Evolutionary conservation across 1,284 basidiomycete species (phyloP), one percentile per base, ranked within the genome.

Genomic region (Coriolopsis trogii): DNA sequence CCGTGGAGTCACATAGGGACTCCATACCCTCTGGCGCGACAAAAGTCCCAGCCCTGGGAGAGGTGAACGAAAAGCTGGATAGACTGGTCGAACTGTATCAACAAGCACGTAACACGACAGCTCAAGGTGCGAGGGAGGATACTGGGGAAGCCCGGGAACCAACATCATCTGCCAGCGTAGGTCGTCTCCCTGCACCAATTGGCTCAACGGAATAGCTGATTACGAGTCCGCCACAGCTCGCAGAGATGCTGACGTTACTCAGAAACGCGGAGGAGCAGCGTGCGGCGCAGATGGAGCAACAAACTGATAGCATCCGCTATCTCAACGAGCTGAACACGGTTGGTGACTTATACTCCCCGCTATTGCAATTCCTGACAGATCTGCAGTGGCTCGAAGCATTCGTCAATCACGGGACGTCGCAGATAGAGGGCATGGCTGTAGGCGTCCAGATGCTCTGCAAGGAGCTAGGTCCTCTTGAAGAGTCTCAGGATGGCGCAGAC

Each of bases 341-440:
- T 58, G 55, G 77, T 65, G 29, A 39, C 37, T 8, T 10, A 25
- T 23, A 2, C 4, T 6, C 29, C 23, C 23, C 21, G 5, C 16
- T 21, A 16, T n/a, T 39, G 16, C 8, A 10, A 18, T n/a, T 23
- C 18, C 20, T 46, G 12, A 29, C 25, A 41, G 21, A 2, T 15
- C n/a, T 21, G 4, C 40, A 90, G 87, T 94, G 91, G 91, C 77
- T 94, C 25, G 90, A 92, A 60, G 74, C 84, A 3, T 92, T 93
- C 64, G 88, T 92, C 33, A 81, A 82, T 39, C 84, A 85, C 46
- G 85, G 86, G 7, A 84, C 85, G 0, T 77, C 77, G 15, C 87
- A 92, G 55, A 84, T 91, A 24, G 81, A 87, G 61, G 70, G 70
- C 24, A 76, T 92, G 29, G 79, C 82, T 7, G 72, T 72, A 18